phyloP scores from a whole-genome alignment of 2,329 filamentous ascomycete genomes.

The Pezicula radicicola region DNA sequence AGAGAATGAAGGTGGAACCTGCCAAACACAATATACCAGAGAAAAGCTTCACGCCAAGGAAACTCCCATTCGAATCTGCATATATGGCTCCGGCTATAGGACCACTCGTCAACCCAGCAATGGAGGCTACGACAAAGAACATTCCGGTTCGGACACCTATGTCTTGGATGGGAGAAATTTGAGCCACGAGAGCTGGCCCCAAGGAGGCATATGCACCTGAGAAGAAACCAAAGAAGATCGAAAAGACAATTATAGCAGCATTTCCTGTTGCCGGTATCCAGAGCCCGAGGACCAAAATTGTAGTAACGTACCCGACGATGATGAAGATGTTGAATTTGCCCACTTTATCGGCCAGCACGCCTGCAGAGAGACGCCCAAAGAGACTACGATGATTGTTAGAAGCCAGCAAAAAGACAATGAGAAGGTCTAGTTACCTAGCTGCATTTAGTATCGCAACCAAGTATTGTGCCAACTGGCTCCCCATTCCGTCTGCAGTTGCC shows the following conservation, averaged over 20 bases:
- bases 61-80: background rate
- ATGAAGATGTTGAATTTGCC: slow-evolving; percentile 25
- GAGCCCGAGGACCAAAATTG: slow-evolving; percentile 21
- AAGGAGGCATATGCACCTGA: slow-evolving; percentile 26
- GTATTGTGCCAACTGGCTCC: slow-evolving; percentile 40
- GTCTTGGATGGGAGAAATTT: slow-evolving; percentile 9
- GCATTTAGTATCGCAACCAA: slow-evolving; percentile 50
- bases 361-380: slow-evolving; percentile 26
- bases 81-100: slow-evolving; percentile 11
- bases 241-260: slow-evolving; percentile 23
- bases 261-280: slow-evolving; percentile 21
- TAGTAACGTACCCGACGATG: slow-evolving; percentile 13
- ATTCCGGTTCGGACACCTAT: slow-evolving; percentile 11
- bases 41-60: slow-evolving; percentile 18
- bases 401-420: background rate
- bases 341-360: slow-evolving; percentile 25
- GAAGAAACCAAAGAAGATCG: slow-evolving; percentile 24
- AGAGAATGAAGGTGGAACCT: background rate
- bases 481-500: slow-evolving; percentile 42
- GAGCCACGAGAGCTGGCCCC: slow-evolving; percentile 7
- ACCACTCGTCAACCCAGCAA: slow-evolving; percentile 9
- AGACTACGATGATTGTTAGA: background rate
- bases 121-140: slow-evolving; percentile 7
- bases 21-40: slow-evolving; percentile 15
- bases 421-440: slow-evolving; percentile 23